A percentile compares a stretch with the other conserved stretches of the same genome.
Evolutionary conservation across 768 basidiomycete species (phyloP).

Genomic region (Lactarius hatsudake): DNA sequence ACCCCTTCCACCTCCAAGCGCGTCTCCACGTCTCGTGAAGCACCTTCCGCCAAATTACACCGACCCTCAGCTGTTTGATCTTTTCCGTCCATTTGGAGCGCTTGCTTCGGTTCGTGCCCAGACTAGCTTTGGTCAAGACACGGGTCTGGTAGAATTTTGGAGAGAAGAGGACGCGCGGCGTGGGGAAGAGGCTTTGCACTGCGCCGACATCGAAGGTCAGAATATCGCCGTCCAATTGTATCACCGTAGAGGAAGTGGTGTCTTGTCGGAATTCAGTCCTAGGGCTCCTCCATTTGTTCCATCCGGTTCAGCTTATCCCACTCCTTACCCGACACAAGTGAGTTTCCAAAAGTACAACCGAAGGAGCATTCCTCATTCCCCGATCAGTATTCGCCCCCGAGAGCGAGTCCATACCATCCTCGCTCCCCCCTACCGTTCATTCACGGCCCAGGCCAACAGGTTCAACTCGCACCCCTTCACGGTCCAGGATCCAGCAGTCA

Average conservation of each 20-base stretch:
- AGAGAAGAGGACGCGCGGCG: constrained; percentile 77
- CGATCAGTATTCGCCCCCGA: constrained; percentile 68
- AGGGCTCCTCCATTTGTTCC: constrained; percentile 78
- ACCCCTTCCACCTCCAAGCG: constrained; percentile 70
- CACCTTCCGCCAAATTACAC: constrained; percentile 69
- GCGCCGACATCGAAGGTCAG: constrained; percentile 76
- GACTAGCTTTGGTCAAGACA: constrained; percentile 73
- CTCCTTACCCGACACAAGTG: constrained; percentile 62
- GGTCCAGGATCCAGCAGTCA: constrained; percentile 83
- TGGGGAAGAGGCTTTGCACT: constrained; percentile 82
- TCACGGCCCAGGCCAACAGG: constrained; percentile 88
- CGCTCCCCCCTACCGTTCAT: constrained; percentile 56
- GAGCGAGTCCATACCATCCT: constrained; percentile 42
- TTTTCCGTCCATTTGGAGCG: constrained; percentile 82
- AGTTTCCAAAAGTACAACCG: constrained; percentile 23
- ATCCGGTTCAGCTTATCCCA: constrained; percentile 49
- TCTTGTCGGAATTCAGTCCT: constrained; percentile 63
- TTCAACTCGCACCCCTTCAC: constrained; percentile 69
- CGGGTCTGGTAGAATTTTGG: constrained; percentile 82
- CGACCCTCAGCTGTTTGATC: constrained; percentile 75
- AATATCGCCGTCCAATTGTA: constrained; percentile 83
- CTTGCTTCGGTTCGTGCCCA: constrained; percentile 74
- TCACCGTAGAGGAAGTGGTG: constrained; percentile 50
- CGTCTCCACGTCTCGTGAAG: constrained; percentile 78
- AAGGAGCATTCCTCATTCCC: constrained; percentile 2